Evolutionary conservation across 495 filamentous ascomycete genomes (phyloP), one percentile per base, ranked within the genome.

Genomic region (Eremomyces bilateralis): DNA sequence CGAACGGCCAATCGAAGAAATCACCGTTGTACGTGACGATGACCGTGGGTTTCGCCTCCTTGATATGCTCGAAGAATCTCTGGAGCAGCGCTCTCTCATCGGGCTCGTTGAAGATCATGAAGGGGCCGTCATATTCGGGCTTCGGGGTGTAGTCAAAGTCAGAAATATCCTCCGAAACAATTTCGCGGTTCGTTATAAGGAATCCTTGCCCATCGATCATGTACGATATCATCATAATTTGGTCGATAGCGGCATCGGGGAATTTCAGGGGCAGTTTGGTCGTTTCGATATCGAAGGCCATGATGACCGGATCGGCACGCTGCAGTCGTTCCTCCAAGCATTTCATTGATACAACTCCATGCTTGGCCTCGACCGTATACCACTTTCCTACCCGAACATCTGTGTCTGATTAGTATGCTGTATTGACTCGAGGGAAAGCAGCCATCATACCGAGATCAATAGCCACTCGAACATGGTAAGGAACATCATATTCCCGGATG

Each of bases 171-270:
- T 95, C 84, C 0, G 90, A 93, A 8, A 99, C 81, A 37, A 99
- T 90, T 53, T 95, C 85, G 42, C 90, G 70, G 52, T 99, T 99
- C 4, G 90, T 99, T 50, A 99, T 94, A 4, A 99, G 58, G 50
- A 99, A 95, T 11, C 88, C 88, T 56, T 93, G 85, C 1, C 90
- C 88, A 46, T 99, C 88, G 42, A 99, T 95, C 88, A 99, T 99
- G 58, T 95, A 99, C 12, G 90, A 95, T 45, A 99, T 90, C 88
- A 99, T 99, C 85, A 99, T 99, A 44, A 99, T 74, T 54, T 92
- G 88, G 57, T 99, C 88, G 42, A 92, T 73, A 1, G 80, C 64
- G 0, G 88, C 75, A 50, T 95, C 90, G n/a, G 88, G 88, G 49
- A 99, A 99, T 52, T 99, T 99, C 32, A 99, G 61, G 11, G 88